Evolutionary conservation across 1,284 basidiomycete genomes (phyloP).

Genomic region (Sporisorium exsertum): DNA sequence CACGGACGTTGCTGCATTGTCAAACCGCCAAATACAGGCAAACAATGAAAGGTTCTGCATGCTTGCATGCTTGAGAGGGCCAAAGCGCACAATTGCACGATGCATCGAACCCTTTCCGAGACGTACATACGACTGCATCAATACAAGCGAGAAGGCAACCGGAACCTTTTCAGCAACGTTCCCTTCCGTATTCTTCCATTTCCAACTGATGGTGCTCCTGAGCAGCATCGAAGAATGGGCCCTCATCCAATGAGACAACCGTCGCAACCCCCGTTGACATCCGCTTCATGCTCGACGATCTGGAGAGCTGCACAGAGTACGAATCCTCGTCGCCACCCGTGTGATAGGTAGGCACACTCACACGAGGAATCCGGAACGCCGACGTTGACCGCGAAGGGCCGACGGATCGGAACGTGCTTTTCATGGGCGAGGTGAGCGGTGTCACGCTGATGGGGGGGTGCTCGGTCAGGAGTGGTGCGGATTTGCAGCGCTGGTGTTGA

Average conservation of each 20-base stretch:
- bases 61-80: too few relatives aligned
- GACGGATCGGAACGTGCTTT: not conserved
- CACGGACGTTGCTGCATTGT: too few relatives aligned
- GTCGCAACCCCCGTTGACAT: constrained; percentile 8
- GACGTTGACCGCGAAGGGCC: constrained; percentile 1
- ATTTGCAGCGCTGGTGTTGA: not conserved
- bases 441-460: not conserved
- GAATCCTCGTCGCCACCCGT: not conserved
- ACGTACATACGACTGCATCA: too few relatives aligned
- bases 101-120: too few relatives aligned
- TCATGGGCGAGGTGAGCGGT: not conserved
- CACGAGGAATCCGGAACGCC: constrained; percentile 27
- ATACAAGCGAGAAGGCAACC: too few relatives aligned
- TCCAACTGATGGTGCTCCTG: not conserved
- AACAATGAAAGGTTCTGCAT: too few relatives aligned
- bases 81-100: too few relatives aligned
- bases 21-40: too few relatives aligned
- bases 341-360: constrained; percentile 19
- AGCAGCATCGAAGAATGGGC: constrained; percentile 30
- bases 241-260: constrained; percentile 17
- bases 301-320: constrained; percentile 1
- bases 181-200: not conserved
- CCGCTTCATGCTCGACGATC: not conserved
- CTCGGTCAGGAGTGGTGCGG: not conserved
- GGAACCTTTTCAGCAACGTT: not conserved